Evolutionary conservation across 352 stramenopile species (phyloP), one percentile per base, ranked within the genome.

Genomic region (Lagenidium giganteum): DNA sequence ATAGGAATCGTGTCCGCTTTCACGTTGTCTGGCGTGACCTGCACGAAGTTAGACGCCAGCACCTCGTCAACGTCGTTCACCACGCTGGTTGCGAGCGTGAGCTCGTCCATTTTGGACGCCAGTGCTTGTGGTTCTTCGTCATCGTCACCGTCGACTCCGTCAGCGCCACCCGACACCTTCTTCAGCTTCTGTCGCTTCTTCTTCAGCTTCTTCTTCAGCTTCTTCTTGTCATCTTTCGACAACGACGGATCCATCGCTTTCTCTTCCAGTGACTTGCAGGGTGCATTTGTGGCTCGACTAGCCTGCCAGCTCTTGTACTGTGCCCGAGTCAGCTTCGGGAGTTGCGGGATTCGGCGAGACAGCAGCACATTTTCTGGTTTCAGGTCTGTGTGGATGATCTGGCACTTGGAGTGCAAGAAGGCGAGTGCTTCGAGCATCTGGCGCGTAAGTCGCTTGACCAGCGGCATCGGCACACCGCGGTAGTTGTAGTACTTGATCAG

Each of bases 401-500:
- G 56, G 70, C 96, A 99, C 52, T 97, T 87, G 36, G 83, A 39
- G 62, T 99, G 96, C 12, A 99, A 67, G 67, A 99, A 99, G 40
- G 97, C 94, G 14, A 99, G 74, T 12, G 85, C 96, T 52, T 95
- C 79, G 40, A 97, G 93, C 46, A 99, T 97, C 51, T 98, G 90
- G 22, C 74, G 73, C 11, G 91, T 87, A 53, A 99, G 89, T 23
- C 82, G 86, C 63, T 97, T 95, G 8, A 99, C 96, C 5, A 98
- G 78, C 22, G 72, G 65, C 44, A 98, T 83, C 3, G 96, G 96
- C 51, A 99, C 96, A 32, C 96, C 96, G 14, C 92, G 71, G 70
- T 99, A 99, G 61, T 99, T 97, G 67, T 97, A 99, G 36, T 97
- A 93, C 74, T 99, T 99, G 66, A 99, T 99, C 17, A 99, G 83